Percentiles rank a stretch among this genome's conserved stretches.
phyloP scores from a whole-genome alignment of 306 rosid species.

The Oemleria cerasiformis region DNA sequence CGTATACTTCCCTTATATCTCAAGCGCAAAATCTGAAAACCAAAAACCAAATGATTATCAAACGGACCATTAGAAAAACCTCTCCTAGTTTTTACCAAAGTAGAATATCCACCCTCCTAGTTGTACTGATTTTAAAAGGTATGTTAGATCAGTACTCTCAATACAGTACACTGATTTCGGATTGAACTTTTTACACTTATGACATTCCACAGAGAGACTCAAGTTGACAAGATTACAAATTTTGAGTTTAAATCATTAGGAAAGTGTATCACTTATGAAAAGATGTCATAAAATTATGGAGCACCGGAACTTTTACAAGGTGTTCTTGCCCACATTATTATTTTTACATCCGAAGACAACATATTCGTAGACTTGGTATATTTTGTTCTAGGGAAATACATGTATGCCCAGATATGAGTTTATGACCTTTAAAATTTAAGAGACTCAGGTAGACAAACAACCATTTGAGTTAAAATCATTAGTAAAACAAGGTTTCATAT shows the following conservation, averaged over 20 bases:
- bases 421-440: background rate
- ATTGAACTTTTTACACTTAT: background rate
- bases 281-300: background rate
- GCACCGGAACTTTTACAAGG: background rate
- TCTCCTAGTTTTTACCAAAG: background rate
- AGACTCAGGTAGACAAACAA: background rate
- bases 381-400: constrained; percentile 3
- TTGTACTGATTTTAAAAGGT: background rate
- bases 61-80: background rate
- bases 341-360: background rate
- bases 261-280: too few relatives aligned
- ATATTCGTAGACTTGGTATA: background rate
- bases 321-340: background rate
- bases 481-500: background rate
- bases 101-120: background rate
- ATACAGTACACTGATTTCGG: background rate
- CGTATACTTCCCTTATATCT: too few relatives aligned
- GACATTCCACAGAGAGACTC: too few relatives aligned
- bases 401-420: background rate
- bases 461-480: background rate
- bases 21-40: too few relatives aligned
- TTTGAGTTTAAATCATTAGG: background rate
- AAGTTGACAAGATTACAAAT: too few relatives aligned
- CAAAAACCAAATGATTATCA: too few relatives aligned
- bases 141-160: background rate